Percentiles rank a stretch among this genome's conserved stretches.
Evolutionary conservation across 2,329 filamentous ascomycete species (phyloP).

Genomic region (Alternaria sp.): DNA sequence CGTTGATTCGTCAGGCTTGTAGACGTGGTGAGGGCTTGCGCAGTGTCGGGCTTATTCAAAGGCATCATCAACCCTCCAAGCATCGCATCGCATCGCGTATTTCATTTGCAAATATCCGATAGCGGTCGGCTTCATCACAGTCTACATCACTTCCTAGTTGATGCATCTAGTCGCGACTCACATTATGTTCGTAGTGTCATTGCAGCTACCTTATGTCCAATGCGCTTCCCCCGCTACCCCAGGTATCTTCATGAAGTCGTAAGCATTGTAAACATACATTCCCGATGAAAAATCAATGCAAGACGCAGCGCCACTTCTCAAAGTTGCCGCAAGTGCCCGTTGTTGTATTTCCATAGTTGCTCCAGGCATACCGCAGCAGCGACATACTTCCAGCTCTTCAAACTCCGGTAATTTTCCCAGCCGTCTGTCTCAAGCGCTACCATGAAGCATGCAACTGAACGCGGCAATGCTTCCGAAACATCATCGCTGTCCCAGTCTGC

Average conservation of each 20-base stretch:
- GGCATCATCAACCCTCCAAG: neutral
- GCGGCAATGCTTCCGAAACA: slow-evolving; percentile 55
- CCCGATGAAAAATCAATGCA: neutral
- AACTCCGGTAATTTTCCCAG: slow-evolving; percentile 38
- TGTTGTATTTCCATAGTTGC: slow-evolving; percentile 54
- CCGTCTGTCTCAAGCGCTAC: slow-evolving; percentile 51
- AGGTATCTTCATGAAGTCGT: neutral
- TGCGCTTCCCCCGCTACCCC: neutral
- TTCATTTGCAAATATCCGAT: neutral
- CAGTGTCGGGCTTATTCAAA: neutral
- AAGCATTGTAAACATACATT: neutral
- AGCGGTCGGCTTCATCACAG: neutral
- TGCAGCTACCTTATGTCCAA: neutral
- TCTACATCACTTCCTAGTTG: neutral
- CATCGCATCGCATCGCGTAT: neutral
- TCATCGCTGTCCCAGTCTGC: slow-evolving; percentile 36
- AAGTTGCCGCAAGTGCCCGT: slow-evolving; percentile 23
- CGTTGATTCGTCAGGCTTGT: slow-evolving; percentile 1
- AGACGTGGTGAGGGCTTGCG: neutral
- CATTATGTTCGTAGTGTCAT: neutral
- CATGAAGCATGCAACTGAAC: slow-evolving; percentile 61
- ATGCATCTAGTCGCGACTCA: neutral
- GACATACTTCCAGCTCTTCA: slow-evolving; percentile 64
- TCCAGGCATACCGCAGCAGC: slow-evolving; percentile 61
- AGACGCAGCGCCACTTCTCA: slow-evolving; percentile 15